Evolutionary conservation across 176 grass and related monocot species (phyloP).

Genomic region (Triticum timopheevii): DNA sequence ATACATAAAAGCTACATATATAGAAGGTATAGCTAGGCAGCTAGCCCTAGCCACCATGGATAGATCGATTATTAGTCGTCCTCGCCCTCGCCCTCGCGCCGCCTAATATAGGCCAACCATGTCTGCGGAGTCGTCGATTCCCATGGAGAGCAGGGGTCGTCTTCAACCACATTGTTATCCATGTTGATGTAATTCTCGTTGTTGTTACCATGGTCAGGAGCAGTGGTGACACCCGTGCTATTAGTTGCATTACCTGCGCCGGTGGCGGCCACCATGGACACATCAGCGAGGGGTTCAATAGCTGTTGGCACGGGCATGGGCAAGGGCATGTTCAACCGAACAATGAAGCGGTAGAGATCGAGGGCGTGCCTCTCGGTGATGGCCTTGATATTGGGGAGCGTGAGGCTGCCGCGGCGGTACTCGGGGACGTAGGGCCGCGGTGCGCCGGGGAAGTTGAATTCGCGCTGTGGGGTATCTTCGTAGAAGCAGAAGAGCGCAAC

Average conservation of each 20-base stretch:
- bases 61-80: not conserved
- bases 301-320: not conserved
- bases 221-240: not conserved
- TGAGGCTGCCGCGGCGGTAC: not conserved
- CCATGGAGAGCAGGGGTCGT: not conserved
- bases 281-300: not conserved
- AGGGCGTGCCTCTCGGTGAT: constrained; percentile 20
- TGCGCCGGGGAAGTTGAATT: constrained; percentile 23
- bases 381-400: constrained; percentile 14
- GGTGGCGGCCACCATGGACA: not conserved
- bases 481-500: constrained; percentile 43
- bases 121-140: not conserved
- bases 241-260: not conserved
- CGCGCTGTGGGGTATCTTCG: not conserved
- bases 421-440: constrained; percentile 30
- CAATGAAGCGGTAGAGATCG: not conserved
- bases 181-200: not conserved
- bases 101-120: not conserved
- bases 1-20: not conserved
- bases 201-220: not conserved
- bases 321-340: not conserved
- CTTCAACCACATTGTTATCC: not conserved
- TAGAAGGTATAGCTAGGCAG: not conserved
- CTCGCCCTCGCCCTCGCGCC: not conserved
- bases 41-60: not conserved